phyloP scores from a whole-genome alignment of 1,139 yeast genomes.

The Pichia terricola region DNA sequence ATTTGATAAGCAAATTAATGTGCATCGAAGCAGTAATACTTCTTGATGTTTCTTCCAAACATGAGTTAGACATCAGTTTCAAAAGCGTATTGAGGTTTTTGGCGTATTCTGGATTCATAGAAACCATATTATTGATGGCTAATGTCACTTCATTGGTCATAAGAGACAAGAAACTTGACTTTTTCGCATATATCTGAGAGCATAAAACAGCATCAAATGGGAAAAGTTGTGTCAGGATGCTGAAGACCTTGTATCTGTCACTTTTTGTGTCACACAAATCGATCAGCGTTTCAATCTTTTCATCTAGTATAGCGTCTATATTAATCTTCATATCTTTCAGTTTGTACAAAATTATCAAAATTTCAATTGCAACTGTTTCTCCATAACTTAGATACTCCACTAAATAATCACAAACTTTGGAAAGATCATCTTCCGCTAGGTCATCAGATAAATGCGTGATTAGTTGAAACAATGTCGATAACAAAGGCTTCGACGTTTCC shows the following conservation, averaged over 20 bases:
- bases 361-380: conserved; percentile 3
- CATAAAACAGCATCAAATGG: conserved; percentile 15
- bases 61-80: conserved; percentile 20
- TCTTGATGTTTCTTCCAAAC: conserved; percentile 21
- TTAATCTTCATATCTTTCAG: not conserved
- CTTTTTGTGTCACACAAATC: conserved; percentile 8
- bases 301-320: conserved; percentile 1
- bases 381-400: conserved; percentile 5
- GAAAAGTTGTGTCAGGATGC: conserved; percentile 14
- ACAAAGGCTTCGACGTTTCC: conserved; percentile 4
- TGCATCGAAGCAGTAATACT: conserved; percentile 19
- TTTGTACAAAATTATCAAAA: conserved; percentile 3
- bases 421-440: too few relatives aligned
- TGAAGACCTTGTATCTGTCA: conserved; percentile 12
- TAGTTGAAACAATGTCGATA: conserved; percentile 1
- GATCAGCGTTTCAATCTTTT: conserved; percentile 15
- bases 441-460: too few relatives aligned
- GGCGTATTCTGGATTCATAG: conserved; percentile 2
- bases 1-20: conserved; percentile 13
- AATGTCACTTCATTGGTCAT: conserved; percentile 18
- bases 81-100: conserved; percentile 11
- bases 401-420: not conserved
- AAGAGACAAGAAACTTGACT: conserved; percentile 13
- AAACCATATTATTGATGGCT: conserved; percentile 5
- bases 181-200: conserved; percentile 14